Percentiles rank a stretch among this genome's conserved stretches.
phyloP scores from a whole-genome alignment of 169 alveolate species.

The Sarcocystis neurona region DNA sequence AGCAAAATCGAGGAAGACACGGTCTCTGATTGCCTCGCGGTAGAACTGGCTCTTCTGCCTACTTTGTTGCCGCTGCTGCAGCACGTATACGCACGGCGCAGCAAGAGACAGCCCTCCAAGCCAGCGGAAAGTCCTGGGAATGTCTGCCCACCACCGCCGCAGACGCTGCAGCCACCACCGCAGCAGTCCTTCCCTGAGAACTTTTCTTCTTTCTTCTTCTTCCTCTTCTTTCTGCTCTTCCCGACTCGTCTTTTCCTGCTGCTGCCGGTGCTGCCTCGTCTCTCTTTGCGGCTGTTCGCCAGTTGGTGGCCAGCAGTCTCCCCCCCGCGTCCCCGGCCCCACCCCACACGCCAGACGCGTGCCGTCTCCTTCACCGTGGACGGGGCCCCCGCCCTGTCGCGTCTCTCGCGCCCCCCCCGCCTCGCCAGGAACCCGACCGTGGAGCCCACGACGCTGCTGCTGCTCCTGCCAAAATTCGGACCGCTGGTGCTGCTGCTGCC shows the following conservation, averaged over 20 bases:
- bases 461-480: no score
- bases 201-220: background rate
- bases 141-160: background rate
- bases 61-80: background rate
- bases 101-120: background rate
- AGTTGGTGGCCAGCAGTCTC: no score
- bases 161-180: background rate
- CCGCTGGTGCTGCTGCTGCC: no score
- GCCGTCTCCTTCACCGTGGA: no score
- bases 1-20: slow-evolving; percentile 60
- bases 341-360: no score
- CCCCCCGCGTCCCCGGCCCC: no score
- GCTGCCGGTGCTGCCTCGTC: no score
- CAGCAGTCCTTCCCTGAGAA: background rate
- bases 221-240: slow-evolving; percentile 4
- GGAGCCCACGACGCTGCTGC: no score
- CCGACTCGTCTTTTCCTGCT: background rate
- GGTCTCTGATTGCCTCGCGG: slow-evolving; percentile 21
- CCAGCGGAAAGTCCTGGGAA: background rate
- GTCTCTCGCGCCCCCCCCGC: no score
- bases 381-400: no score
- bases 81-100: background rate
- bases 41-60: background rate
- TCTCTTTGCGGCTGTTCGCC: no score
- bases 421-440: no score